A percentile compares a stretch with the other conserved stretches of the same genome.
phyloP scores from a whole-genome alignment of 768 basidiomycete species.

The Chalciporus piperatus region DNA sequence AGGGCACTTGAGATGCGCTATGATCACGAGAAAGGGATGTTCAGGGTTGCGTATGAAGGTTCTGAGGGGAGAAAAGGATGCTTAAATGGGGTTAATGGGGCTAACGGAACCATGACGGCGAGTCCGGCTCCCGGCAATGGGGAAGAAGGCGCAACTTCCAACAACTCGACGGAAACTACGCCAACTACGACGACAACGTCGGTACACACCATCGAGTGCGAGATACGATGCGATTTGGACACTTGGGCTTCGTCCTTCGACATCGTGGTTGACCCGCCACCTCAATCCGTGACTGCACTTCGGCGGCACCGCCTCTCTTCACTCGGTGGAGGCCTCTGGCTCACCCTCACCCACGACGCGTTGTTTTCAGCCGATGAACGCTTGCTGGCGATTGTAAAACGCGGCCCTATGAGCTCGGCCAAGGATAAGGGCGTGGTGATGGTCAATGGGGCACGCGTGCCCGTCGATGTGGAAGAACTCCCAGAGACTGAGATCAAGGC shows the following conservation, averaged over 20 bases:
- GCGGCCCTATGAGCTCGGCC: constrained; percentile 54
- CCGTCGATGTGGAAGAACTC: constrained; percentile 87
- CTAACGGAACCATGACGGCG: constrained; percentile 2
- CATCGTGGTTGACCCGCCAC: constrained; percentile 91
- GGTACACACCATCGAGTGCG: constrained; percentile 73
- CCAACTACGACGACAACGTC: constrained; percentile 15
- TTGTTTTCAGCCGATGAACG: constrained; percentile 76
- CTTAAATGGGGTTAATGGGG: constrained; percentile 20
- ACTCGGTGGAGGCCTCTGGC: constrained; percentile 91
- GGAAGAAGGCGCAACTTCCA: constrained; percentile 6
- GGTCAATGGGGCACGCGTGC: constrained; percentile 84
- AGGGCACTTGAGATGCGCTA: constrained; percentile 72
- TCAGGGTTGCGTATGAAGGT: constrained; percentile 82
- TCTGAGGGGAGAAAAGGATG: constrained; percentile 47
- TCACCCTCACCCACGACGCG: constrained; percentile 86
- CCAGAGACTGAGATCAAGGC: constrained; percentile 83
- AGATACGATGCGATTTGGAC: constrained; percentile 89
- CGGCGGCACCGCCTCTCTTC: constrained; percentile 82
- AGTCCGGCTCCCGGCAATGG: constrained; percentile 12
- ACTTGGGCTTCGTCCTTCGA: constrained; percentile 83
- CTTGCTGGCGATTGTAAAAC: constrained; percentile 68
- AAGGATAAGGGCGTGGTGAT: constrained; percentile 82
- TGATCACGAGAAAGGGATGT: constrained; percentile 80
- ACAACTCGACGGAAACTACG: neutral
- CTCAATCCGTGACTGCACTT: constrained; percentile 76